Evolutionary conservation across 441 rosid species (phyloP).

Genomic region (Dalechampia spathulata): DNA sequence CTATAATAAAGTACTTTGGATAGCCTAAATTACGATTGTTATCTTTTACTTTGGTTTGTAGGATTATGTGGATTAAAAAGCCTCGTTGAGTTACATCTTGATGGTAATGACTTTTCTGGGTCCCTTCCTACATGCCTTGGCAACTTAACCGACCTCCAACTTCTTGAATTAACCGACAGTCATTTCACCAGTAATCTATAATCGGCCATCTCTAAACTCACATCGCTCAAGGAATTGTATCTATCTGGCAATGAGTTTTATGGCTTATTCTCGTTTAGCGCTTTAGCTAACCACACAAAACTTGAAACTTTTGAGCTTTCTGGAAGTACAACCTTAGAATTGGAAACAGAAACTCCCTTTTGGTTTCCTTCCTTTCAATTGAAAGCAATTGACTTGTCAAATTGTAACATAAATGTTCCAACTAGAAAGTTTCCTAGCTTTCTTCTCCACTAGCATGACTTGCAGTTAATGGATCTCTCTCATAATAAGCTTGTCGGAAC

Average conservation of each 20-base stretch:
- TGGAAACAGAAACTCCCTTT: neutral
- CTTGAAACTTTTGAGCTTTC: neutral
- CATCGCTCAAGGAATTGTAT: neutral
- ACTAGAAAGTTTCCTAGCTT: slow-evolving; percentile 1
- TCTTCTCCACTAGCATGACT: slow-evolving; percentile 3
- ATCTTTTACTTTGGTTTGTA: neutral
- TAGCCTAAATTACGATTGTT: too few species aligned
- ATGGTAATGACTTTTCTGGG: neutral
- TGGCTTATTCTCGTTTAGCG: slow-evolving; percentile 3
- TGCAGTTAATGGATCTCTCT: slow-evolving; percentile 5
- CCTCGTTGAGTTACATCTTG: too few species aligned
- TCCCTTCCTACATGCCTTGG: neutral
- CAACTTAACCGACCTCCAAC: neutral
- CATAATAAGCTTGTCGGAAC: neutral
- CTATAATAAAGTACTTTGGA: too few species aligned
- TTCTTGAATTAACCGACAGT: neutral
- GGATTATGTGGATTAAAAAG: too few species aligned
- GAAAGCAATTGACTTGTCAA: neutral
- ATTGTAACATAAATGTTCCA: neutral
- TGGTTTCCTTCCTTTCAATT: slow-evolving; percentile 1
- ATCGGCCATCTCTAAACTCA: neutral
- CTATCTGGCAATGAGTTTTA: neutral
- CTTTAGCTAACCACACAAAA: slow-evolving; percentile 4
- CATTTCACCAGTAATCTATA: neutral
- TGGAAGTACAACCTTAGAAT: neutral